Conservation (phyloP, 2,329 filamentous ascomycete genomes). For the Xylariaceae sp. region DNA sequence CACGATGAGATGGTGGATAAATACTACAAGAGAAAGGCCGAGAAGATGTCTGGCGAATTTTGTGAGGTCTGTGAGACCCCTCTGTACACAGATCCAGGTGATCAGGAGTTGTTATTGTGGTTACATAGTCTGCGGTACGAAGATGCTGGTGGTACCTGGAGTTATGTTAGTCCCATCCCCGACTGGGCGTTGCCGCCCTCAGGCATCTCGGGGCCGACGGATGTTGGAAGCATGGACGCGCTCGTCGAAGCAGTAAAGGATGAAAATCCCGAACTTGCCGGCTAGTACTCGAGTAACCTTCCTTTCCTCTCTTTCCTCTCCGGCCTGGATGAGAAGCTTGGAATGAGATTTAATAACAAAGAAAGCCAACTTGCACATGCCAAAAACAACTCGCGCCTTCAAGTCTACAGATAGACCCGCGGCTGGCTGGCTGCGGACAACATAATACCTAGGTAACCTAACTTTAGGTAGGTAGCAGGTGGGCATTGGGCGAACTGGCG, state of each 20-base stretch:
- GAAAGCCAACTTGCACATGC: too few relatives aligned
- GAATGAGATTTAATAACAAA: too few relatives aligned
- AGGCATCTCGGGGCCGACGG: conserved; percentile 64
- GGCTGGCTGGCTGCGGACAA: too few relatives aligned
- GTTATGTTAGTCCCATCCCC: conserved; percentile 79
- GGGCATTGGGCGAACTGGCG: conserved; percentile 2
- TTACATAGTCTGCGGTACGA: conserved; percentile 89
- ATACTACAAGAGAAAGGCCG: conserved; percentile 85
- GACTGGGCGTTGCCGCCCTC: conserved; percentile 79
- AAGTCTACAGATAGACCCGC: too few relatives aligned
- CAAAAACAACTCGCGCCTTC: too few relatives aligned
- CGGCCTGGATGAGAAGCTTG: too few relatives aligned
- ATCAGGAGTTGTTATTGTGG: conserved; percentile 88
- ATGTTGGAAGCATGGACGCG: conserved; percentile 57
- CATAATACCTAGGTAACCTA: too few relatives aligned
- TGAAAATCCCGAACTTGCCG: conserved; percentile 34
- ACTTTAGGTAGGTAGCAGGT: not conserved
- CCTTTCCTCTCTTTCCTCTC: too few relatives aligned
- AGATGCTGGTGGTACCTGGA: conserved; percentile 76
- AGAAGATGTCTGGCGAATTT: conserved; percentile 82
- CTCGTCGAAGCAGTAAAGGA: conserved; percentile 51
- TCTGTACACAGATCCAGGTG: conserved; percentile 86
- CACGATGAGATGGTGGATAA: conserved; percentile 89
- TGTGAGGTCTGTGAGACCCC: conserved; percentile 81
- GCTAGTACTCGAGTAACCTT: too few relatives aligned